These are phyloP conservation scores for Dendrobium catenatum DNA, from an alignment of 106 monocot genomes.

Conservation along the genomic window DNA sequence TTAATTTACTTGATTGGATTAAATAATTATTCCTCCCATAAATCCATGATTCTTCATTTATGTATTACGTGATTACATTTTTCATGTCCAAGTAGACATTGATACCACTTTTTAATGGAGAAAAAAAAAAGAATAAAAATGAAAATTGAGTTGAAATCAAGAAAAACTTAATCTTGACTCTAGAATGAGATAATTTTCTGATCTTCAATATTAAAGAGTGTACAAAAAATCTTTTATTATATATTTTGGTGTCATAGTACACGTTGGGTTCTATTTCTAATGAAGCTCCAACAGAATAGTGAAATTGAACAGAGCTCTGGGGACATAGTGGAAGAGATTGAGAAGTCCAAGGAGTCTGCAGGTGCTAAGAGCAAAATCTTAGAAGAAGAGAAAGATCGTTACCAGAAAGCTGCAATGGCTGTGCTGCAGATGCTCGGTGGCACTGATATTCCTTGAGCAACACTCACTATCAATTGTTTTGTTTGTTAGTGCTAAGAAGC, in stretches of 20 bases:
- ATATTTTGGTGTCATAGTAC: too few species aligned
- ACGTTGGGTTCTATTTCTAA: neutral
- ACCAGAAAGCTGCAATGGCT: conserved; percentile 57
- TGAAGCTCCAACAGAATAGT: conserved; percentile 16
- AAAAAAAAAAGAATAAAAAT: too few species aligned
- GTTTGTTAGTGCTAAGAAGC: neutral
- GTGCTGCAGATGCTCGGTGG: conserved; percentile 52
- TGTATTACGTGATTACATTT: too few species aligned
- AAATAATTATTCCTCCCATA: neutral
- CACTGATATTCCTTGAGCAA: neutral
- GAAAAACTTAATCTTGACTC: too few species aligned
- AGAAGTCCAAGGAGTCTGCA: conserved; percentile 49
- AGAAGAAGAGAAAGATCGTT: conserved; percentile 44
- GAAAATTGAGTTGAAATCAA: too few species aligned
- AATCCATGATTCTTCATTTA: neutral
- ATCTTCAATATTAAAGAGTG: too few species aligned
- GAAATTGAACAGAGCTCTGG: conserved; percentile 39
- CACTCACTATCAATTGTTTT: neutral
- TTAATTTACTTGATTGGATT: neutral
- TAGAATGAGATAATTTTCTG: too few species aligned
- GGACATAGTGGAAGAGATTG: conserved; percentile 51
- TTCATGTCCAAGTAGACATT: too few species aligned
- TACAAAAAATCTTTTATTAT: too few species aligned
- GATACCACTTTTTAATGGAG: too few species aligned
- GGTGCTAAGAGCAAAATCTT: conserved; percentile 22